Base-by-base conservation (phyloP, 2,329 filamentous ascomycete genomes). In the Penicillium aurantiogriseum region DNA sequence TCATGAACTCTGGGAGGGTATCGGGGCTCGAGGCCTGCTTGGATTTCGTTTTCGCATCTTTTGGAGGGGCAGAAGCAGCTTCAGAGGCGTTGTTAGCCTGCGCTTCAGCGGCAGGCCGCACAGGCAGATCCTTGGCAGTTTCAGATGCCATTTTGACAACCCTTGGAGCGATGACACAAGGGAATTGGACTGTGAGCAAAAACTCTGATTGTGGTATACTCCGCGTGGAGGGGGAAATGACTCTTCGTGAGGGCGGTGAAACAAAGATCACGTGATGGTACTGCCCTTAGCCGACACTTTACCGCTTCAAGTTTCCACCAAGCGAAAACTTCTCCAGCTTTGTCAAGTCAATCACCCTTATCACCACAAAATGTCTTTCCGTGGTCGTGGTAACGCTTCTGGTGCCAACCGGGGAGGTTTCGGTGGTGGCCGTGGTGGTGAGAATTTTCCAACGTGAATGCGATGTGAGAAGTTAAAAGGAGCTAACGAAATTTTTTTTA, bases 1-100 rank as follows among this genome's bases (percentile, higher is more conserved):
- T 81, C 62, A 97, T 86, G 76, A 90, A 96, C 59, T 88, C 86
- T 56, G 92, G 89, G 21, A 85, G 81, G 44, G 80, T 67, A 27
- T 73, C 72, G 56, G 65, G 59, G 47, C 65, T 62, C 51, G 61
- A 58, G 44, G 67, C 61, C 53, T 62, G 57, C 62, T 68, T 63
- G 66, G 46, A 23, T 29, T 55, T 51, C 44, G 44, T 38, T 21
- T 73, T 68, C 63, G 67, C 65, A 69, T 66, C 60, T 60, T 70
- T 71, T 62, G 63, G 70, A 66, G 69, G 71, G 69, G 71, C 67
- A 71, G 61, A 57, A 51, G 63, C 58, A 58, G 64, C 67, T 58
- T 67, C 58, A 65, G 64, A 58, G 52, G 46, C 39, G 25, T 38
- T 38, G 19, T 48, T 58, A 56, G 56, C 60, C 56, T 71, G 58